Base-by-base conservation (phyloP, 2,329 filamentous ascomycete genomes). In the Colletotrichum aenigma region DNA sequence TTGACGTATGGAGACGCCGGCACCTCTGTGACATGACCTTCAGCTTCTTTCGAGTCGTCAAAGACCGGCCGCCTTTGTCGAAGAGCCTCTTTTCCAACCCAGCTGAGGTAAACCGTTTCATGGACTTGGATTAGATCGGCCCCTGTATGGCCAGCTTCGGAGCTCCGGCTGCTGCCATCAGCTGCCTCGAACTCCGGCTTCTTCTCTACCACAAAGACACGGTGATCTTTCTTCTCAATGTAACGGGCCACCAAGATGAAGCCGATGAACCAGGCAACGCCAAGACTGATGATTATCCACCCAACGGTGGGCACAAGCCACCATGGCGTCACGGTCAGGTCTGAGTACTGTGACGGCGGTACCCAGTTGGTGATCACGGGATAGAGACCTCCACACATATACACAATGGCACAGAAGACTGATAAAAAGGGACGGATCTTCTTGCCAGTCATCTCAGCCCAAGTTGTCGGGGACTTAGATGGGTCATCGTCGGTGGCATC, bases 61-160 rank as follows among this genome's bases (percentile, higher is more conserved):
- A 76, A 69, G 9, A n/a, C 64, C 13, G 65, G 69, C n/a, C 64
- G 66, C 26, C 73, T 66, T 24, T 52, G 61, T 21, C 74, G 74
- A 6, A 77, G 76, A 15, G 80, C 80, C 66, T 84, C 83, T 18
- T 75, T 80, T 1, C 81, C 83, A 18, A 82, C 81, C 83, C 83
- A 84, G 61, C 81, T 81, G 16, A 84, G 71, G 66, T 83, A 85
- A 0, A 85, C 83, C 7, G 83, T 85, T 77, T 85, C 83, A n/a
- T 84, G 83, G 9, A 84, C 79, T 30, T 84, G 79, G 4, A 85
- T 80, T 32, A 84, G 80, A 0, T 83, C 83, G 7, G 66, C 67
- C 9, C 74, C 70, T 12, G 6, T 3, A 16, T 75, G 56, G n/a
- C 61, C 64, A 13, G 58, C 61, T 28, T 60, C 66, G 15, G 68